Percentiles rank a stretch among this genome's conserved stretches.
Conservation (phyloP, 2,329 filamentous ascomycete species). For the Alternaria metachromatica region DNA sequence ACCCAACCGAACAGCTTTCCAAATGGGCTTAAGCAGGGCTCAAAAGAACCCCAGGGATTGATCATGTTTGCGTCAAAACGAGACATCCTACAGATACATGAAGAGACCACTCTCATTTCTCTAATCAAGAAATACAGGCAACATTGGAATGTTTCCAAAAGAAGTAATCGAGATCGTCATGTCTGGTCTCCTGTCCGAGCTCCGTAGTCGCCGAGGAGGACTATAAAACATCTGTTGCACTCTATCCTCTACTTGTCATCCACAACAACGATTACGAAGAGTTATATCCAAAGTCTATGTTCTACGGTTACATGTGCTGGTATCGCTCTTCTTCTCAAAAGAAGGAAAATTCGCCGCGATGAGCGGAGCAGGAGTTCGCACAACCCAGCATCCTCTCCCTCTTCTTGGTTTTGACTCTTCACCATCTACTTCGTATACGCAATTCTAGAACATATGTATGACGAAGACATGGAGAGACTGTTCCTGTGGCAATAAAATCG, state of each 20-base stretch:
- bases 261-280: accelerated
- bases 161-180: accelerated
- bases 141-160: background rate
- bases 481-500: background rate
- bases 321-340: background rate
- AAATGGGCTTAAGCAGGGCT: background rate
- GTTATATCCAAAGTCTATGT: background rate
- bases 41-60: too few relatives aligned
- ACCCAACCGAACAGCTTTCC: accelerated
- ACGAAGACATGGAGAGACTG: background rate
- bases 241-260: background rate
- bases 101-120: background rate
- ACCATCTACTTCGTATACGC: too few relatives aligned
- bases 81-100: background rate
- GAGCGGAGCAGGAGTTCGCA: background rate
- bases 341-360: accelerated
- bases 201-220: accelerated
- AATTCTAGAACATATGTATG: too few relatives aligned
- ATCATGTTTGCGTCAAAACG: background rate
- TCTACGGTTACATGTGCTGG: background rate
- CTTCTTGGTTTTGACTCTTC: background rate
- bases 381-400: background rate
- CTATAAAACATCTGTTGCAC: background rate
- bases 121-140: background rate
- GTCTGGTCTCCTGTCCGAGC: background rate